Evolutionary conservation across 2,329 filamentous ascomycete species (phyloP).

Genomic region (Phoma sp.): DNA sequence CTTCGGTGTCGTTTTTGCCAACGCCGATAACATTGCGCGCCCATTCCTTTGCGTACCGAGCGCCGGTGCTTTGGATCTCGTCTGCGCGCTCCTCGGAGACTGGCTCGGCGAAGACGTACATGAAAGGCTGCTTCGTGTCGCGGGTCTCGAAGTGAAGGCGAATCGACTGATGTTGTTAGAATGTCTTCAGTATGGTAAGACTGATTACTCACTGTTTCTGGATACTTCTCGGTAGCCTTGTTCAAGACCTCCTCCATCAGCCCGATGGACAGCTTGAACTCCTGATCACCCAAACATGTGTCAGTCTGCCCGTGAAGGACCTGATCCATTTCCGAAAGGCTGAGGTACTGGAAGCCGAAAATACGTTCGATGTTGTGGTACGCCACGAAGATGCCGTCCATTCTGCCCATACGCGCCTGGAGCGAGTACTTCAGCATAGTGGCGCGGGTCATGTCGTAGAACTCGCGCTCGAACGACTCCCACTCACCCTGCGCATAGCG

Average conservation of each 20-base stretch:
- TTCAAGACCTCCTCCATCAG: conserved; percentile 82
- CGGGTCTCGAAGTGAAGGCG: conserved; percentile 84
- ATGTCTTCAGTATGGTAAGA: not conserved
- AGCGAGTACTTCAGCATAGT: conserved; percentile 97
- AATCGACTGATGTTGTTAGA: conserved; percentile 60
- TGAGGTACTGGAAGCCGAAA: conserved; percentile 96
- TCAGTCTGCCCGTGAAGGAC: conserved; percentile 80
- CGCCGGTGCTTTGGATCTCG: conserved; percentile 72
- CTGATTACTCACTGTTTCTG: conserved; percentile 58
- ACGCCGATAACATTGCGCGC: conserved; percentile 65
- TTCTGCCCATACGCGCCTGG: conserved; percentile 94
- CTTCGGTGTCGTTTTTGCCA: conserved; percentile 34
- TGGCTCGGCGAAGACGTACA: conserved; percentile 91
- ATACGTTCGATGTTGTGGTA: conserved; percentile 95
- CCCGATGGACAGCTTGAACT: conserved; percentile 82
- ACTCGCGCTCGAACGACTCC: conserved; percentile 94
- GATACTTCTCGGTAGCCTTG: conserved; percentile 75
- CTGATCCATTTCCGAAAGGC: conserved; percentile 84
- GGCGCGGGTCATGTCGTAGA: conserved; percentile 93
- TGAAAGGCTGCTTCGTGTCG: conserved; percentile 64
- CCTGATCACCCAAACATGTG: conserved; percentile 72
- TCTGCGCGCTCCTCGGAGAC: conserved; percentile 75
- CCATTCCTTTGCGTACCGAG: conserved; percentile 70
- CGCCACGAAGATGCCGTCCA: conserved; percentile 98
- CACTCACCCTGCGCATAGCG: conserved; percentile 74